Evolutionary conservation across 1,139 yeast species (phyloP), one percentile per base, ranked within the genome.

Genomic region (Candida neerlandica): DNA sequence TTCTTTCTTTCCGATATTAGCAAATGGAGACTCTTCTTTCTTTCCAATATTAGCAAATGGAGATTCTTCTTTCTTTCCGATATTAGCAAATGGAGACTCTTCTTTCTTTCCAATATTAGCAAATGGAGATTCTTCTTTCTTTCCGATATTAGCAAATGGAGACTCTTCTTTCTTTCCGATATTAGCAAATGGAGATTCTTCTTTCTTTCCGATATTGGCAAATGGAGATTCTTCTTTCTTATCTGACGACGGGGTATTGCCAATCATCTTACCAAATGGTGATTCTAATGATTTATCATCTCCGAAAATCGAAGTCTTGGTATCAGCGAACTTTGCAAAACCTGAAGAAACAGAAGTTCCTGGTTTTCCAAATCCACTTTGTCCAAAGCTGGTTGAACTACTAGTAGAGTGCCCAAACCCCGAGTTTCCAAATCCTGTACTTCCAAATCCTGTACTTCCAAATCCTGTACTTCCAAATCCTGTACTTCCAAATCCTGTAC

Each of bases 401-500:
- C n/a, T n/a, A n/a, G n/a, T n/a, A n/a, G n/a, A n/a, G n/a, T 45
- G 32, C 11, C 51, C 53, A 44, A 50, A 50, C 12, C 51, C 43
- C 10, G 48, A 37, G 12, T 37, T 14, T 18, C 49, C 52, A 51
- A 48, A 46, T 26, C 50, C 47, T 29, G 54, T 43, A 3, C 16
- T 33, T 27, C 51, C 55, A 45, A 51, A 50, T n/a, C 50, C 51
- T 10, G 46, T 32, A 23, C 32, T 27, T 1, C 52, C 55, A 46
- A 53, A 48, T 14, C 52, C 51, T 12, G 46, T 30, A 18, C 45
- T 44, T 12, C 56, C 58, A 51, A 55, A 57, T n/a, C 55, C 56
- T 12, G 58, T 27, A 47, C 48, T 43, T 12, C 56, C 58, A 51
- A 55, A 57, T 14, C 55, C 56, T 12, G 58, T 29, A 46, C 48